Percentiles rank a stretch among this genome's conserved stretches.
phyloP scores from a whole-genome alignment of 495 filamentous ascomycete species.

The Cercophora scortea region DNA sequence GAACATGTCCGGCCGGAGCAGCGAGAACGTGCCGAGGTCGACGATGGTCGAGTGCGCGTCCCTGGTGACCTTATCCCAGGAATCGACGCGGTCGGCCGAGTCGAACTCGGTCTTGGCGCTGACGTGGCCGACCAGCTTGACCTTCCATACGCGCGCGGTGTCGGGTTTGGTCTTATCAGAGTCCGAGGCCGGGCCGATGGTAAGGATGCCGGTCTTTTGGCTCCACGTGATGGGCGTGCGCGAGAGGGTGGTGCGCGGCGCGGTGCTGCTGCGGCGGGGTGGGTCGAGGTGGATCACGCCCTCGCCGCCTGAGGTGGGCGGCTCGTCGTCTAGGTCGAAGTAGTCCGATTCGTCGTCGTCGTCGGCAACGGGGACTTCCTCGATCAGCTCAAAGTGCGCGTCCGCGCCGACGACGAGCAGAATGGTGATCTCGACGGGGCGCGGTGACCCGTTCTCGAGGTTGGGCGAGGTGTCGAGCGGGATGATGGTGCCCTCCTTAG shows the following conservation, averaged over 20 bases:
- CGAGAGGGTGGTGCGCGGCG: background rate
- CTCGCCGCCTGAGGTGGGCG: too few relatives aligned
- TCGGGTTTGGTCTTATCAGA: background rate
- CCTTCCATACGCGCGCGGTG: slow-evolving; percentile 10
- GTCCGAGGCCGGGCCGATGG: background rate
- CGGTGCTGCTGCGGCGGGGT: background rate
- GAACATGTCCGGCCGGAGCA: too few relatives aligned
- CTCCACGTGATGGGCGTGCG: background rate
- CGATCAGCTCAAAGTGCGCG: slow-evolving; percentile 30
- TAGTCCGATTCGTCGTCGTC: background rate
- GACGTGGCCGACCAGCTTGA: slow-evolving; percentile 10
- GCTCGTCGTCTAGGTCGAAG: too few relatives aligned
- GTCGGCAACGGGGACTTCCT: slow-evolving; percentile 31
- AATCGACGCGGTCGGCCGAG: too few relatives aligned
- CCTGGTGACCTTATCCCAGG: too few relatives aligned
- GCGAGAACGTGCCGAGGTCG: too few relatives aligned
- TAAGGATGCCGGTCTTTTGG: background rate
- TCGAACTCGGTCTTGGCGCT: too few relatives aligned
- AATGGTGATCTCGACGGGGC: slow-evolving; percentile 35
- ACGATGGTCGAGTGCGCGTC: too few relatives aligned
- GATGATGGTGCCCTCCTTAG: slow-evolving; percentile 46
- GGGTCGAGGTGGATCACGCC: too few relatives aligned
- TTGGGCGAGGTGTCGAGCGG: slow-evolving; percentile 33
- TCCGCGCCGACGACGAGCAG: slow-evolving; percentile 46
- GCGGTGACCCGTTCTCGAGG: slow-evolving; percentile 26